These are phyloP conservation scores for Mycosarcoma mackinlayi DNA, from an alignment of 1,284 basidiomycete species.

Conservation along the genomic window DNA sequence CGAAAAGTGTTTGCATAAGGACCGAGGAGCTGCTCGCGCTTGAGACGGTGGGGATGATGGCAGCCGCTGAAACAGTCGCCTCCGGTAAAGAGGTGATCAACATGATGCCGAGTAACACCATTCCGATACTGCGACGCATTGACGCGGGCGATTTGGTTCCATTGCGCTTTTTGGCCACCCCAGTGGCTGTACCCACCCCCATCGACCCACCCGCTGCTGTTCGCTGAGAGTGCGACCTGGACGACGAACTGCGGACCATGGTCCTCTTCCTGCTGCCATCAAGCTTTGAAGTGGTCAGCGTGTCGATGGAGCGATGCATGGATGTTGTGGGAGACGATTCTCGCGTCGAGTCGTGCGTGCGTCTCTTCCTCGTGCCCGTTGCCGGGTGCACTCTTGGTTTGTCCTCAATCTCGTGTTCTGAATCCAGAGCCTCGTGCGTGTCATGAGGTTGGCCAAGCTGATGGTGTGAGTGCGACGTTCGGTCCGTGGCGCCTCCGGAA, in stretches of 20 bases:
- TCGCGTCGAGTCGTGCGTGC: constrained; percentile 15
- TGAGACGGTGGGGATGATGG: neutral
- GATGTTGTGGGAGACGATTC: constrained; percentile 13
- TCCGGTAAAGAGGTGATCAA: constrained; percentile 25
- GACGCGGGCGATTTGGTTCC: constrained; percentile 38
- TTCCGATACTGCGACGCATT: constrained; percentile 36
- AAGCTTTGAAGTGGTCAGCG: neutral
- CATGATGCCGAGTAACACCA: constrained; percentile 43
- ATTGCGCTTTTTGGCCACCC: constrained; percentile 11
- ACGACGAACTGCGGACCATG: constrained; percentile 21
- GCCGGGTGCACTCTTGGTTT: neutral
- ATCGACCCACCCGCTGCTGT: neutral
- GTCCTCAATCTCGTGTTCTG: neutral
- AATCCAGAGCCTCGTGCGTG: neutral
- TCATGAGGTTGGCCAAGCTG: constrained; percentile 20
- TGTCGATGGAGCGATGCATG: constrained; percentile 20
- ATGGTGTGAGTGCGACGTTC: constrained; percentile 31
- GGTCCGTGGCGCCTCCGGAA: constrained; percentile 1
- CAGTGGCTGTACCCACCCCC: constrained; percentile 2
- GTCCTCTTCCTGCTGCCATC: constrained; percentile 12
- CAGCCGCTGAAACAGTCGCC: constrained; percentile 3
- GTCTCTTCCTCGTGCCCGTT: constrained; percentile 1
- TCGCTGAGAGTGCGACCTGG: constrained; percentile 19
- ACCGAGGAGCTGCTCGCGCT: no score
- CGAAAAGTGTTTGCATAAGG: neutral